Conservation (phyloP, 2,329 filamentous ascomycete genomes). For the Clarireedia homoeocarpa region DNA sequence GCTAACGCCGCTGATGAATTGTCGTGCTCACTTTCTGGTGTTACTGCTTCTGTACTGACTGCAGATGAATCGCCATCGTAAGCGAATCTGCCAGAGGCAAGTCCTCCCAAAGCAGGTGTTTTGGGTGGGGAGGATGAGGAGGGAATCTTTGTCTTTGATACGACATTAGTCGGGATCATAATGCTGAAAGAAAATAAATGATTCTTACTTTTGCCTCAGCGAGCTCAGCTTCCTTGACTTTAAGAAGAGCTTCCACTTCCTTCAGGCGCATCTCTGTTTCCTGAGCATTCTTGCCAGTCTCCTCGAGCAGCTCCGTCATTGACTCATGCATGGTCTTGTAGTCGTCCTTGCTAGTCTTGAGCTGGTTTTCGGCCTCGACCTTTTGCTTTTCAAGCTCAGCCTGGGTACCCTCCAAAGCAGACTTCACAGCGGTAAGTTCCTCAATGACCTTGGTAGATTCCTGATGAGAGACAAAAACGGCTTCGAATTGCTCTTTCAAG, state of each 20-base stretch:
- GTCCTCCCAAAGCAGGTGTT: slow-evolving; percentile 33
- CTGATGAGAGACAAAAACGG: slow-evolving; percentile 32
- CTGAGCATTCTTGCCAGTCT: slow-evolving; percentile 35
- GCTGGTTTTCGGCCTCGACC: slow-evolving; percentile 42
- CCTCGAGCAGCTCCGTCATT: slow-evolving; percentile 52
- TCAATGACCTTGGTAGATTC: slow-evolving; percentile 30
- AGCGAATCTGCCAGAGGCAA: slow-evolving; percentile 48
- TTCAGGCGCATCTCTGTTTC: slow-evolving; percentile 36
- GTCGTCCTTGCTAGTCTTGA: slow-evolving; percentile 44
- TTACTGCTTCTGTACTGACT: slow-evolving; percentile 21
- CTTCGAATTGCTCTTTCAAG: slow-evolving; percentile 40
- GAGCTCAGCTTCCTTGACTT: slow-evolving; percentile 55
- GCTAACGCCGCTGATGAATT: slow-evolving; percentile 58
- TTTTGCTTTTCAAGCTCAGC: slow-evolving; percentile 48
- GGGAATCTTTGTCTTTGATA: slow-evolving; percentile 18
- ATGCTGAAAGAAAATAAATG: not conserved
- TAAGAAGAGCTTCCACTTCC: slow-evolving; percentile 30
- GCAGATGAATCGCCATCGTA: slow-evolving; percentile 29
- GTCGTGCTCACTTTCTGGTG: slow-evolving; percentile 54
- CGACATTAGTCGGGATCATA: slow-evolving; percentile 5
- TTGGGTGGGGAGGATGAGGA: slow-evolving; percentile 32
- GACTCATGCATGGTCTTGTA: slow-evolving; percentile 55
- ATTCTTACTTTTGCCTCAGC: slow-evolving; percentile 48
- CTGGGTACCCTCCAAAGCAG: slow-evolving; percentile 36
- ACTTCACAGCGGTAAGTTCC: slow-evolving; percentile 32